Conservation (phyloP, 129 eudicot genomes). For the Smallanthus sonchifolius region DNA sequence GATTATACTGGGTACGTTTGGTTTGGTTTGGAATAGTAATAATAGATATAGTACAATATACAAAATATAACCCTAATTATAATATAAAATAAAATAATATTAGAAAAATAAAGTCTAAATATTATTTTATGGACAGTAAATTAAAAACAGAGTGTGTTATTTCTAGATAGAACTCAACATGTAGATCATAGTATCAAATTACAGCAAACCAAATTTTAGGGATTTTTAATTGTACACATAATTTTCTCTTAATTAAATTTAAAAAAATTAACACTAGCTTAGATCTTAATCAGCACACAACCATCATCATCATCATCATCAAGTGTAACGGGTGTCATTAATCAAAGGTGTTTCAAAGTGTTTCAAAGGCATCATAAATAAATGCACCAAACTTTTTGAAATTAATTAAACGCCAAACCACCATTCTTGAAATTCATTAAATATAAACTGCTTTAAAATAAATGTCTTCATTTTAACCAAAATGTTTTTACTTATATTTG, state of each 20-base stretch:
- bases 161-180: not conserved
- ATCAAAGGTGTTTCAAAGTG: not conserved
- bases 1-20: no score
- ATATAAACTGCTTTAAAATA: not conserved
- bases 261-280: not conserved
- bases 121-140: no score
- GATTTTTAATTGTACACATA: not conserved
- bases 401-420: not conserved
- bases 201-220: not conserved
- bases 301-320: not conserved
- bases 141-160: no score
- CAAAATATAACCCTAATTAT: no score
- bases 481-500: no score
- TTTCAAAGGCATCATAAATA: not conserved
- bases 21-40: no score
- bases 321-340: slow-evolving; percentile 5
- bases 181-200: no score
- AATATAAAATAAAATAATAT: no score
- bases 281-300: not conserved
- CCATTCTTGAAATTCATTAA: not conserved
- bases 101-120: no score
- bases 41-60: no score
- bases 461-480: not conserved
- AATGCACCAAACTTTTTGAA: slow-evolving; percentile 1
- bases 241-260: not conserved